Base-by-base conservation (phyloP, 78 protist species). In the Dictyostelium citrinum region DNA sequence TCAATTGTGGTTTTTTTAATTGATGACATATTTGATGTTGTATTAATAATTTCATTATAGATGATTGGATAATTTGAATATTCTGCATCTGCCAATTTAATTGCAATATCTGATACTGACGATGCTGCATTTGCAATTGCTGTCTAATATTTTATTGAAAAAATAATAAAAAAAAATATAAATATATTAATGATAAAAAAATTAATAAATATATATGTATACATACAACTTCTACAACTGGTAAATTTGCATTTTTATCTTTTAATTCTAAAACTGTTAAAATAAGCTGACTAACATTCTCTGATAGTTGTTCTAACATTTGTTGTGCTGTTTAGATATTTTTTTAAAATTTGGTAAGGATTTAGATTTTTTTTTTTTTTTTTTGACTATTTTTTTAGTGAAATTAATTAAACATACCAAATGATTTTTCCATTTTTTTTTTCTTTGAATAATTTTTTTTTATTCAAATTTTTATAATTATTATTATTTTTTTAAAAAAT, bases 291-390 rank as follows among this genome's bases (percentile, higher is more conserved):
- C 93, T 88, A 12, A 88, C 70, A 88, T 88, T 88, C 49, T 88
- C 93, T 72, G 93, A 88, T 35, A 88, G 71, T 49, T 88, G 78
- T n/a, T 88, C 93, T 35, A 88, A 78, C 20, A 88, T 14, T 24
- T 78, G 80, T 67, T 88, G 93, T 14, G 85, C 93, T 78, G 24
- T 68, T n/a, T 16, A 64, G 12, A 64, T 64, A 24, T 27, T 64
- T 24, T 60, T 24, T 24, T 64, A 24, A 3, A 58, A 55, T 55
- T 24, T 3, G 33, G 71, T 61, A 68, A 68, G 35, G 27, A 64
- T 11, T 22, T 64, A 9, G 5, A 27, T 64, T 27, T 64, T 9
- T 60, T n/a, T n/a, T 64, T 64, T 64, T 64, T 10, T 64, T 64
- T 64, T 8, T n/a, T n/a, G n/a, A n/a, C n/a, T 27, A 5, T 55